Evolutionary conservation across 129 eudicot species (phyloP), one percentile per base, ranked within the genome.

Genomic region (Deinandra increscens): DNA sequence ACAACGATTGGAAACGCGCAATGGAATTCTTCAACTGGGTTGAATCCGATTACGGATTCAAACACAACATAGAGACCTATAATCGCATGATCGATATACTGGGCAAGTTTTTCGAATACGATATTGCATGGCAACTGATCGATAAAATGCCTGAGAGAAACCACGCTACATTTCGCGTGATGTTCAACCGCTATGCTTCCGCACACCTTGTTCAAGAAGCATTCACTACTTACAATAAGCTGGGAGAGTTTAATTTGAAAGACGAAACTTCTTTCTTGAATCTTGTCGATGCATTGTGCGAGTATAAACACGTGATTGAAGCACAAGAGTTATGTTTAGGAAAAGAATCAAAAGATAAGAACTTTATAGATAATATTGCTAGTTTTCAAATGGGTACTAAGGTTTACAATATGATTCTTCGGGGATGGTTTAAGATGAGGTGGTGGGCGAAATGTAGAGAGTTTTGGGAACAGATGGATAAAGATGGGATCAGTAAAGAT

Each of bases 401-500:
- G 70, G 83, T 86, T 6, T 83, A 83, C 61, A 93, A 93, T 60
- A 85, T 93, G 81, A 86, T 93, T 78, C 90, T 93, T 51, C 84
- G 95, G 0, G 98, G 98, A 64, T 93, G 94, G 89, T 83, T 77
- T 70, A 93, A 85, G 60, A 71, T 93, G 81, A 81, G 89, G 62
- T 84, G 97, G 97, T 89, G 98, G 98, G 42, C 77, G 0, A 93
- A 93, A 38, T 93, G 98, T 78, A 89, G 90, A 76, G 91, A 83
- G 51, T 93, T 86, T 80, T 93, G 98, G 98, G 97, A 87, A 65
- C 85, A 83, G 69, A 89, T 93, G 97, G 98, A 93, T 85, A 79
- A 67, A 68, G 87, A 74, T 70, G 90, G 95, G 71, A 81, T 89
- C 18, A 1, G 6, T 60, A 93, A 93, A 72, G 90, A 89, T 80